Evolutionary conservation across 768 basidiomycete genomes (phyloP), one percentile per base, ranked within the genome.

Genomic region (Agaricus blazei): DNA sequence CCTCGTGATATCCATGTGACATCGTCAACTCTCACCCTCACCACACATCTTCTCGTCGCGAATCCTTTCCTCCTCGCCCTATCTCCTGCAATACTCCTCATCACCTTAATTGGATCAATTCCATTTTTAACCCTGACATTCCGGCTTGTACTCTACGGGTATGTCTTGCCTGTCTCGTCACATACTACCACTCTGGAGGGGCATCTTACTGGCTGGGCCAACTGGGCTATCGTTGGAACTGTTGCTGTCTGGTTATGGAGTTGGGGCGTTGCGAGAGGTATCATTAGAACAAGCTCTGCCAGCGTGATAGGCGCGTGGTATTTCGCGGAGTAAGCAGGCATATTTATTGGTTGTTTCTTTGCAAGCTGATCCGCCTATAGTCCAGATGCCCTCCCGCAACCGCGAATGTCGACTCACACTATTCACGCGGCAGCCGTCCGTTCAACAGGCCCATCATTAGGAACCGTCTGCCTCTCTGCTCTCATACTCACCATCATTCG

Each of bases 261-360:
- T 72, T 88, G 85, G 90, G 56, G 85, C 9, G 86, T 97, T 5
- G 83, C 89, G 19, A 78, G 93, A 40, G 93, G 93, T 1, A 65
- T 91, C 1, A 70, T 93, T 43, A 76, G 91, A 6, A 89, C 87
- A 52, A 81, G 85, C 2, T 82, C 85, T 54, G 86, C 92, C 0
- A 87, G 86, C 29, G 90, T 94, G 3, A 81, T 98, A 34, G 94
- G 93, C 1, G 85, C 87, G 44, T 98, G 94, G 94, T 97, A 96
- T 66, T 96, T 92, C 60, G 70, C 75, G 29, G 74, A 78, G 77
- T 78, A 63, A 48, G 77, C 70, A 67, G 57, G n/a, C 47, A 34
- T 34, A 34, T 12, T 27, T 41, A 40, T 37, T 44, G 24, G 38
- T 34, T 24, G 24, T 19, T 2, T 31, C 23, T 12, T 42, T 24